phyloP scores from a whole-genome alignment of 306 rosid genomes.

The Prinsepia uniflora region DNA sequence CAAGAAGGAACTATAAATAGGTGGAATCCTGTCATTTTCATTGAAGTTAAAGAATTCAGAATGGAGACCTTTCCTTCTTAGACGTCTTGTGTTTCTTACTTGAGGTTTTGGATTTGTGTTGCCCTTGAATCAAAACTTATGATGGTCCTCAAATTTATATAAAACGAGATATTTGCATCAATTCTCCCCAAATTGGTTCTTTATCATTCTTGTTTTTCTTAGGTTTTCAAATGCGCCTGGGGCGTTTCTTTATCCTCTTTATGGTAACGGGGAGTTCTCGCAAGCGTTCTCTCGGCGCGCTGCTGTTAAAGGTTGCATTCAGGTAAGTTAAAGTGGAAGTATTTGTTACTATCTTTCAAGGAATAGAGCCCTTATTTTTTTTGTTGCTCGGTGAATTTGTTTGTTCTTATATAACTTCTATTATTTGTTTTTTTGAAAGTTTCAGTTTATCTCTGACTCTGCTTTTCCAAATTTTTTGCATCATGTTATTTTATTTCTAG shows the following conservation, averaged over 20 bases:
- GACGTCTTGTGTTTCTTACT: background rate
- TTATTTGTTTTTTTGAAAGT: background rate
- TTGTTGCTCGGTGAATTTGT: background rate
- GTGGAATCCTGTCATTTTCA: background rate
- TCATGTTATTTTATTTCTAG: background rate
- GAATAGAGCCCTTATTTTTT: background rate
- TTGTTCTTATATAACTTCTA: slow-evolving; percentile 3
- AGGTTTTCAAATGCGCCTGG: slow-evolving; percentile 82
- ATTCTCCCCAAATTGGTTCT: background rate
- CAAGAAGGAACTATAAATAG: background rate
- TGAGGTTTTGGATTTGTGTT: background rate
- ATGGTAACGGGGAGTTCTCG: slow-evolving; percentile 85
- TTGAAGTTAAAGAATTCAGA: background rate
- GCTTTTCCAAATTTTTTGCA: background rate
- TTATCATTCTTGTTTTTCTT: slow-evolving; percentile 17
- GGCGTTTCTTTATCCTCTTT: slow-evolving; percentile 77
- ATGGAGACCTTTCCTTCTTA: background rate
- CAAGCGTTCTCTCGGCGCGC: slow-evolving; percentile 93
- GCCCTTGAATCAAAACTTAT: background rate
- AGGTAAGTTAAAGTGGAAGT: slow-evolving; percentile 57
- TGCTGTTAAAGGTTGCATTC: slow-evolving; percentile 91
- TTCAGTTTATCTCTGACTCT: background rate
- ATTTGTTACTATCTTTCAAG: background rate
- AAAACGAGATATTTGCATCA: slow-evolving; percentile 4
- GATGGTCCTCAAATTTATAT: slow-evolving; percentile 5